Base-by-base conservation (phyloP, 1,139 yeast genomes). In the Meyerozyma smithsonii region DNA sequence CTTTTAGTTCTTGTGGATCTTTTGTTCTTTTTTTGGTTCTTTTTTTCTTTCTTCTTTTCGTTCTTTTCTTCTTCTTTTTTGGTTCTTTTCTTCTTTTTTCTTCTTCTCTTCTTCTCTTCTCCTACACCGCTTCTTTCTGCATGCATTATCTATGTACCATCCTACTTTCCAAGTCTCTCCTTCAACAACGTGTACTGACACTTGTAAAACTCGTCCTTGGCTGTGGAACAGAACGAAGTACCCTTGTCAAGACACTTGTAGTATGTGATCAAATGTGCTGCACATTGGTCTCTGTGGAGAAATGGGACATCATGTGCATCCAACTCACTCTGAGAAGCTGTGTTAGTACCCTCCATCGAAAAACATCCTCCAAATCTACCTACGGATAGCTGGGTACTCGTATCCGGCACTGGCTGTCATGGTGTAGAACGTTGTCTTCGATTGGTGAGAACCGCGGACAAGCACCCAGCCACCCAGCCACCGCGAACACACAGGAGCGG, bases 171-270 rank as follows among this genome's bases (percentile, higher is more conserved):
- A 39, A 71, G 71, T 59, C 77, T 66, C 45, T 68, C 66, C 52
- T 69, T 69, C 54, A 71, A 69, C 35, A 67, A 62, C 38, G 61
- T 51, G 52, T 71, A 71, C 51, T 69, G 75, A 50, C 77, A 71
- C 53, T 71, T 68, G 61, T 69, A 71, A 50, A 70, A 70, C 46
- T 62, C 70, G 45, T 70, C 76, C 56, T 71, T 71, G 44, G 74
- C 58, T 35, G 52, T 54, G 37, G 55, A 50, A 46, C 77, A 71
- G 52, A 64, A 71, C 2, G 73, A 64, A 15, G 69, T 65, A 2
- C 76, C 77, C 51, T 69, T 70, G 49, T 67, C 69, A 42, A 71
- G 69, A 51, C 77, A 71, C 47, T 69, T 64, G 52, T 67, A 71
- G 58, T 71, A 71, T 41, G 61, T 58, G 45, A 71, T 70, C 50